Conservation (phyloP, 352 stramenopile species). For the Phytophthora niederhauseri region DNA sequence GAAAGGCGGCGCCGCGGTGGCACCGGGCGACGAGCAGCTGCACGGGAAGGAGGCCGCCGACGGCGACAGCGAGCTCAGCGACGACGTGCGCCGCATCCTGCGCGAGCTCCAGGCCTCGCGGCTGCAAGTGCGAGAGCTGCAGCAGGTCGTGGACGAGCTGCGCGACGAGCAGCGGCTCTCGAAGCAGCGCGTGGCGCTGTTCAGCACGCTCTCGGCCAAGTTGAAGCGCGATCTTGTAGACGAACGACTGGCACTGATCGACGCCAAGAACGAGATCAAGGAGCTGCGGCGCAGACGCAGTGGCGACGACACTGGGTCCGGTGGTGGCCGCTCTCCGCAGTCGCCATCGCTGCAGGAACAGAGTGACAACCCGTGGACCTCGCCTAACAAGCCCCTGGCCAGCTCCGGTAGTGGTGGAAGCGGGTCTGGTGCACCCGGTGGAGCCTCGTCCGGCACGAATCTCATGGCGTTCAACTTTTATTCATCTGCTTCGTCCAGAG, state of each 20-base stretch:
- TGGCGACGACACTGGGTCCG: constrained; percentile 29
- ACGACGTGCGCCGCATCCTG: constrained; percentile 36
- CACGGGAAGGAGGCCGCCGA: constrained; percentile 28
- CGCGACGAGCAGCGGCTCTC: constrained; percentile 60
- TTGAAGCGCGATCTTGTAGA: constrained; percentile 80
- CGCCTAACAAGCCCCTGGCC: constrained; percentile 43
- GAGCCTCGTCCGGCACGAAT: constrained; percentile 31
- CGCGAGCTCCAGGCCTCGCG: constrained; percentile 40
- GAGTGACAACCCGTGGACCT: constrained; percentile 56
- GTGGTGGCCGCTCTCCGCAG: constrained; percentile 28
- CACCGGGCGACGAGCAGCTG: constrained; percentile 38
- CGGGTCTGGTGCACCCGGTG: constrained; percentile 18
- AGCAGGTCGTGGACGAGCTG: constrained; percentile 56
- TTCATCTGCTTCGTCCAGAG: constrained; percentile 28
- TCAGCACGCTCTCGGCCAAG: constrained; percentile 59
- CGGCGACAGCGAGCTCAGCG: constrained; percentile 26
- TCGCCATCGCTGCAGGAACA: constrained; percentile 43
- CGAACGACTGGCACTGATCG: constrained; percentile 75
- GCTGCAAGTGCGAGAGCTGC: constrained; percentile 41
- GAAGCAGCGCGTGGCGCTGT: constrained; percentile 59
- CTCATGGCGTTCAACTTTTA: constrained; percentile 76
- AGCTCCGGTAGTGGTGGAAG: constrained; percentile 18
- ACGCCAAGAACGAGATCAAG: constrained; percentile 68
- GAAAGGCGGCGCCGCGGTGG: constrained; percentile 45
- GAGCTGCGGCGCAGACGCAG: constrained; percentile 49